Conservation (phyloP, 768 basidiomycete species). For the Suillus luteus region DNA sequence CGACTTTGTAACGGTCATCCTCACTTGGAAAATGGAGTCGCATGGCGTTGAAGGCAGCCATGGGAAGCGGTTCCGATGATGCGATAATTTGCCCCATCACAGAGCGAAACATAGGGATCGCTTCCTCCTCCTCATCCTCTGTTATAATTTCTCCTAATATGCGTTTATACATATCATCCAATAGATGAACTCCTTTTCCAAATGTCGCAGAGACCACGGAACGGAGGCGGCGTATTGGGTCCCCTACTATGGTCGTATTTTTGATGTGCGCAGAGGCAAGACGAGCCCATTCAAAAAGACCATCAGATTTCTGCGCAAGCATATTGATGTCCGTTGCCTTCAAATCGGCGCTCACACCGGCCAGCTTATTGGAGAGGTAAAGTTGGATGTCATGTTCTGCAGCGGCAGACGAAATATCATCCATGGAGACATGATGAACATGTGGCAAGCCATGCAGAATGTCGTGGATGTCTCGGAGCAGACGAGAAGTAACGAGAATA, state of each 20-base stretch:
- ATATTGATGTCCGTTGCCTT: background rate
- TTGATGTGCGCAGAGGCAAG: constrained; percentile 7
- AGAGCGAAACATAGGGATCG: constrained; percentile 5
- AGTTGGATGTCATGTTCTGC: constrained; percentile 3
- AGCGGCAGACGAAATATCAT: background rate
- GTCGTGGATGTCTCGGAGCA: constrained; percentile 28
- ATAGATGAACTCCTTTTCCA: background rate
- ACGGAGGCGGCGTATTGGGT: background rate
- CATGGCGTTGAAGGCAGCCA: constrained; percentile 9
- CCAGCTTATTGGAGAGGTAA: constrained; percentile 2
- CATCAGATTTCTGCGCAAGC: constrained; percentile 18
- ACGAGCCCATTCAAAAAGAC: constrained; percentile 28
- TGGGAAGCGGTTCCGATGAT: constrained; percentile 8
- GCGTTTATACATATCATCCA: constrained; percentile 8
- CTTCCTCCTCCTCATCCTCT: background rate
- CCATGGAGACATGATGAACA: constrained; percentile 3
- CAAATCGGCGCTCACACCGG: background rate
- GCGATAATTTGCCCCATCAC: constrained; percentile 13
- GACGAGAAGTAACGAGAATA: constrained; percentile 32
- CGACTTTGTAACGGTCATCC: constrained; percentile 10
- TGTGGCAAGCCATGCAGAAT: background rate
- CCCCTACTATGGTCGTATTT: background rate
- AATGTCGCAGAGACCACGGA: background rate
- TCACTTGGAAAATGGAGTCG: constrained; percentile 1
- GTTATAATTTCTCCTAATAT: background rate